These are phyloP conservation scores for Chaetomiaceae sp. DNA, from an alignment of 2,329 filamentous ascomycete genomes.

Conservation along the genomic window DNA sequence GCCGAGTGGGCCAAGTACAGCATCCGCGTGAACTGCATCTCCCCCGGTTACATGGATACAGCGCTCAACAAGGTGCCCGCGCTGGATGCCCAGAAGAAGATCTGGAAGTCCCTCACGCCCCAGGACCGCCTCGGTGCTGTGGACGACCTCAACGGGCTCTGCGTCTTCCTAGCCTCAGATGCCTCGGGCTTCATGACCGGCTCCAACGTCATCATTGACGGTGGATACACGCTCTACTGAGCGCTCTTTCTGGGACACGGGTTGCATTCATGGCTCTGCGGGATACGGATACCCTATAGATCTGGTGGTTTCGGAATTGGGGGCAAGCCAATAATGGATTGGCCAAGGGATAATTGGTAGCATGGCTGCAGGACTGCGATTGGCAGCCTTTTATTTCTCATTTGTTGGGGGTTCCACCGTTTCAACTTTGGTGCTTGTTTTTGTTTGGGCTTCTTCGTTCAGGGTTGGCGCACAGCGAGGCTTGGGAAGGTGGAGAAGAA, in stretches of 20 bases:
- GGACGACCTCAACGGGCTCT: constrained; percentile 73
- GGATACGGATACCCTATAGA: constrained; percentile 19
- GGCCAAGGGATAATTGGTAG: neutral
- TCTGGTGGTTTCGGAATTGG: constrained; percentile 2
- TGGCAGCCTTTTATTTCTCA: neutral
- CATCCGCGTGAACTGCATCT: constrained; percentile 81
- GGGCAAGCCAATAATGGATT: neutral
- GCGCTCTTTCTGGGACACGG: neutral
- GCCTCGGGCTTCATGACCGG: constrained; percentile 74
- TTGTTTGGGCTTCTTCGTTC: neutral
- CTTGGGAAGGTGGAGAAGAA: neutral
- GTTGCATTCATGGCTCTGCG: constrained; percentile 3
- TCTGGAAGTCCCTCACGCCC: constrained; percentile 70
- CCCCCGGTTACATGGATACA: constrained; percentile 83
- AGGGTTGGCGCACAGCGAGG: constrained; percentile 7
- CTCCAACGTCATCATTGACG: constrained; percentile 66
- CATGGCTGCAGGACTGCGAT: neutral
- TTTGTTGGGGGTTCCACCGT: neutral
- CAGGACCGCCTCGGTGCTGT: constrained; percentile 68
- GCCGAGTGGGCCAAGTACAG: constrained; percentile 79
- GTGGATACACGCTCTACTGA: constrained; percentile 62
- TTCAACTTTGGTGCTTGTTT: neutral
- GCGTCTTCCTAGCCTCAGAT: constrained; percentile 71
- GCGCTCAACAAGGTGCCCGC: constrained; percentile 73
- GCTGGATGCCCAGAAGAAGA: constrained; percentile 76